Base-by-base conservation (phyloP, 1,139 yeast genomes). In the Scheffersomyces lignicola region DNA sequence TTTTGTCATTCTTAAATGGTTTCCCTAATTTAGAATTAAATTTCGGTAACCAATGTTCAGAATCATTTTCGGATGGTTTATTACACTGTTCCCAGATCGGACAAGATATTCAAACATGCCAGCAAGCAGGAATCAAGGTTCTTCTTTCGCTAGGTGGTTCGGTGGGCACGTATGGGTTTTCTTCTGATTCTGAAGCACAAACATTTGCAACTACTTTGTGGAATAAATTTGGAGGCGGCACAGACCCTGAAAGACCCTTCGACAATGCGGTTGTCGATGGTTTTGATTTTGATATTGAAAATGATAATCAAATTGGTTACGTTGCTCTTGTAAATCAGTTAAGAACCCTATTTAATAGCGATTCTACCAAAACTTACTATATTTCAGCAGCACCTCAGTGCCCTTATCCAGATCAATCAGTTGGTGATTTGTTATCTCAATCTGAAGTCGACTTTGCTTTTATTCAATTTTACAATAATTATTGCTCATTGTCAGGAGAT, bases 331-430 rank as follows among this genome's bases (percentile, higher is more conserved):
- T 77, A 14, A 69, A 56, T n/a, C 65, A 71, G 41, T 65, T 88
- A 48, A 78, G 88, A 63, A 46, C 56, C 11, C 63, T 73, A 39
- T 85, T 75, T 48, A 58, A 61, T 18, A 50, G 61, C 12, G 78
- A 77, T 45, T 26, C 64, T n/a, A 65, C 82, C 22, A 80, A 77
- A 59, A 49, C 60, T 14, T 87, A 83, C 64, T 87, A 83, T 58
- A 64, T 87, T 33, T 79, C 95, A 32, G 95, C 95, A 41, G 92
- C 96, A 43, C 96, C 96, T 14, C 96, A 88, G 65, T 88, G 96
- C 64, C 83, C 81, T 11, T 83, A 79, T 56, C 96, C 96, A 18
- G 96, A 88, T 62, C 85, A 80, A 8, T 76, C 82, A 29, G 77
- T 82, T 24, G 90, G 92, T 41, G 78, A 79, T 36, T 65, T 83